These are phyloP conservation scores for Skeletonema marinoi DNA, from an alignment of 108 stramenopile genomes.

Conservation along the genomic window DNA sequence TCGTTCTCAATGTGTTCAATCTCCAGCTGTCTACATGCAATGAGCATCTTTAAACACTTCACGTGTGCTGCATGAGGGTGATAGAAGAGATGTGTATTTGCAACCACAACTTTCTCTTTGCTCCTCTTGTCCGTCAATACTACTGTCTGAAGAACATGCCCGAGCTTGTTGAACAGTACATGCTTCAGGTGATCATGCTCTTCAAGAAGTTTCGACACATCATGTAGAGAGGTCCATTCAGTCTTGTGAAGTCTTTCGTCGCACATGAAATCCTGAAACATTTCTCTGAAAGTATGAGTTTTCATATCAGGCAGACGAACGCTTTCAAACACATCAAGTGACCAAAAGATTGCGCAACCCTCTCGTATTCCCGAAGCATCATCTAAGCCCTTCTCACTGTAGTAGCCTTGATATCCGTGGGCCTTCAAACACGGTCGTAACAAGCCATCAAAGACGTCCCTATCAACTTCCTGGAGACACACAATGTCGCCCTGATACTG, in stretches of 20 bases:
- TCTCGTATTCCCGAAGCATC: constrained; percentile 27
- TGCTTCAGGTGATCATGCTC: constrained; percentile 43
- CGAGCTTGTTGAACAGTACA: constrained; percentile 49
- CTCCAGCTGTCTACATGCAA: constrained; percentile 54
- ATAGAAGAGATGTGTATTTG: constrained; percentile 82
- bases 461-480: constrained; percentile 85
- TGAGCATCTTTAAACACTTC: constrained; percentile 59
- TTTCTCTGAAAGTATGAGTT: constrained; percentile 41
- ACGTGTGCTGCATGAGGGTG: constrained; percentile 74
- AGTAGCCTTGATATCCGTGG: constrained; percentile 61
- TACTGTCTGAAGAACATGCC: constrained; percentile 62
- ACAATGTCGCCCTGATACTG: constrained; percentile 70
- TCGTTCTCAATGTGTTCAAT: constrained; percentile 33
- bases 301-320: constrained; percentile 35
- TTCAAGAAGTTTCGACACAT: constrained; percentile 43
- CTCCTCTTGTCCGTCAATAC: constrained; percentile 24
- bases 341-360: constrained; percentile 79
- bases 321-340: constrained; percentile 50
- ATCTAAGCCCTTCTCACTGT: constrained; percentile 49
- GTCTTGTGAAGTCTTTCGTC: constrained; percentile 23
- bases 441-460: constrained; percentile 31
- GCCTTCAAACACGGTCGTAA: constrained; percentile 27
- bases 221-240: constrained; percentile 52
- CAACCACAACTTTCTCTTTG: constrained; percentile 37
- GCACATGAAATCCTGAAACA: constrained; percentile 41